These are phyloP conservation scores for Symbiodinium natans DNA, from an alignment of 73 alveolate species.

Conservation along the genomic window DNA sequence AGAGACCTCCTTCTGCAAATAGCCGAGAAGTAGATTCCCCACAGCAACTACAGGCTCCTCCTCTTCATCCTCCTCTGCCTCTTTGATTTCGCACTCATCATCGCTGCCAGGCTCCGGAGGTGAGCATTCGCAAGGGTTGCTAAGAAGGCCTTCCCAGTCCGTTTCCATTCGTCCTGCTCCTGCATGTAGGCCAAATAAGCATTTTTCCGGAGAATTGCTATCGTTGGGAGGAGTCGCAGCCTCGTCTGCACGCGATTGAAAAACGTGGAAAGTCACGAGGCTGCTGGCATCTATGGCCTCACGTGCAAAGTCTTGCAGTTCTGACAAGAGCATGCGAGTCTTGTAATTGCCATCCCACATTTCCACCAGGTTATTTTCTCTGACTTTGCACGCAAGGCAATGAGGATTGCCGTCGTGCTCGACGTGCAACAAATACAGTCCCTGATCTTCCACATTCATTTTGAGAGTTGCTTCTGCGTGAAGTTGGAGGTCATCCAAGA, in stretches of 20 bases:
- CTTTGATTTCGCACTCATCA: not conserved
- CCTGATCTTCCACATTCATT: not conserved
- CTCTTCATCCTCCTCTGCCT: not conserved
- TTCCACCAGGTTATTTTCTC: not conserved
- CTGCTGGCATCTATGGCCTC: not conserved
- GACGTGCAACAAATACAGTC: not conserved
- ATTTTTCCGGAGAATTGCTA: not conserved
- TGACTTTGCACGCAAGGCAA: not conserved
- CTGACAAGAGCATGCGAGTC: not conserved
- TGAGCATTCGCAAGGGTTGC: not conserved
- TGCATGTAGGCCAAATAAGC: not conserved
- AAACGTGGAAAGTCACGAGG: not conserved
- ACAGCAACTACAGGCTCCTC: not conserved
- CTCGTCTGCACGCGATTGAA: too few relatives aligned
- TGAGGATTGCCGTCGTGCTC: not conserved
- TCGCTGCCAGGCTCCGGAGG: not conserved
- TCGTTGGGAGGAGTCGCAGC: too few relatives aligned
- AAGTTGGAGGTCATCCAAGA: not conserved
- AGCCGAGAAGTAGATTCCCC: not conserved
- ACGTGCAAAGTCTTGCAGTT: not conserved
- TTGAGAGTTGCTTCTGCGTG: not conserved
- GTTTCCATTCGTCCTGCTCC: not conserved
- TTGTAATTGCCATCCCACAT: not conserved
- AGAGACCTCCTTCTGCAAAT: not conserved
- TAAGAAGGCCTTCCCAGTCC: not conserved